phyloP scores from a whole-genome alignment of 129 eudicot genomes.

The Cynara cardunculus region DNA sequence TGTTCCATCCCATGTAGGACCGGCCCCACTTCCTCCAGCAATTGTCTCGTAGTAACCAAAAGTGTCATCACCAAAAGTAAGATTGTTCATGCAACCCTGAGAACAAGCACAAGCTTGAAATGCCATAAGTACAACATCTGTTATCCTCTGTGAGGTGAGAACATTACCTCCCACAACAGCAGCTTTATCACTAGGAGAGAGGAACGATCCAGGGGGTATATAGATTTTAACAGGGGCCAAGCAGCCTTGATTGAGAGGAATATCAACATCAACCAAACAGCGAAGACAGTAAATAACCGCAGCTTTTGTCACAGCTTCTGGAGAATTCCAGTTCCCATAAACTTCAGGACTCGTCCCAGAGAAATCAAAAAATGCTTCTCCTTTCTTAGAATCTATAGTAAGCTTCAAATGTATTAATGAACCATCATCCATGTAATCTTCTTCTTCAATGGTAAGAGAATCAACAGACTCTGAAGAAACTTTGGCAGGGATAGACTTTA shows the following conservation, averaged over 20 bases:
- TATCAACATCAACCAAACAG: slow-evolving; percentile 80
- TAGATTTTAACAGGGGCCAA: slow-evolving; percentile 78
- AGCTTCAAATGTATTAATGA: slow-evolving; percentile 78
- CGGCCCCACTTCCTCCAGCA: slow-evolving; percentile 99
- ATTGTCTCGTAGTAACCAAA: slow-evolving; percentile 96
- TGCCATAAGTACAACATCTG: slow-evolving; percentile 88
- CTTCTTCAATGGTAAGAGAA: slow-evolving; percentile 59
- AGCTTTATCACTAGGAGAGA: slow-evolving; percentile 94
- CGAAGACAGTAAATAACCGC: slow-evolving; percentile 95
- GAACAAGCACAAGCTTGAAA: slow-evolving; percentile 98
- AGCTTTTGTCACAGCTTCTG: slow-evolving; percentile 96
- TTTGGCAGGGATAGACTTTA: slow-evolving; percentile 67
- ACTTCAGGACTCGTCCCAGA: slow-evolving; percentile 93
- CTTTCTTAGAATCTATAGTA: slow-evolving; percentile 58
- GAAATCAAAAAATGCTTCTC: slow-evolving; percentile 87
- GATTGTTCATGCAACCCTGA: slow-evolving; percentile 96
- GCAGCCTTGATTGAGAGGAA: slow-evolving; percentile 95
- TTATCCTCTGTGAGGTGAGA: slow-evolving; percentile 83
- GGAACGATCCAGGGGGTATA: slow-evolving; percentile 76
- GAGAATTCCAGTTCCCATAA: slow-evolving; percentile 98
- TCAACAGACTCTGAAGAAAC: slow-evolving; percentile 40
- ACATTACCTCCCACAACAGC: slow-evolving; percentile 99
- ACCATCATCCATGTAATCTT: slow-evolving; percentile 99
- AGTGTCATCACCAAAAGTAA: slow-evolving; percentile 90
- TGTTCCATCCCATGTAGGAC: slow-evolving; percentile 92